Percentiles rank a stretch among this genome's conserved stretches.
phyloP scores from a whole-genome alignment of 2,329 filamentous ascomycete genomes.

The Sarocladium oryzae region DNA sequence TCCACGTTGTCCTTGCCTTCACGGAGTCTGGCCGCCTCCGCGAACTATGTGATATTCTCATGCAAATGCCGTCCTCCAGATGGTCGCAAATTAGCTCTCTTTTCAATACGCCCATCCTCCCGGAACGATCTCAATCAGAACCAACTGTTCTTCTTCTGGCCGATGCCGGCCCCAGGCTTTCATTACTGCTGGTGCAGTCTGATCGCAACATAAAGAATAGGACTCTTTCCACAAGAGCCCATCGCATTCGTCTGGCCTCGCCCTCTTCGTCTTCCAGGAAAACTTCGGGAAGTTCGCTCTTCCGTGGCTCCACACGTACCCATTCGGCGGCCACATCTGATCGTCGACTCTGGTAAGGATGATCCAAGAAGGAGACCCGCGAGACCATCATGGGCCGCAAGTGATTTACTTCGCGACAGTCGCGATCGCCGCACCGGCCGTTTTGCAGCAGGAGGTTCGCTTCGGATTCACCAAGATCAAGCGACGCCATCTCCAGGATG shows the following conservation, averaged over 20 bases:
- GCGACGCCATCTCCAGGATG: conserved; percentile 29
- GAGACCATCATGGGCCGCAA: conserved; percentile 31
- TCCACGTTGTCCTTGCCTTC: too few relatives aligned
- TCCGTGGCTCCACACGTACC: conserved; percentile 23
- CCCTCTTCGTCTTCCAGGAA: conserved; percentile 8
- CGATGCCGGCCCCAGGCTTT: neutral
- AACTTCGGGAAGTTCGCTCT: neutral
- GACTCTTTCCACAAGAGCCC: conserved; percentile 31
- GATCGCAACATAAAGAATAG: conserved; percentile 30
- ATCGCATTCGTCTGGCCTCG: conserved; percentile 27
- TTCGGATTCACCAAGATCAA: conserved; percentile 28
- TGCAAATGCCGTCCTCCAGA: too few relatives aligned
- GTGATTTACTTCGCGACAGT: conserved; percentile 29
- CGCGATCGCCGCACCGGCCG: conserved; percentile 27
- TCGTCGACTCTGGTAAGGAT: conserved; percentile 21
- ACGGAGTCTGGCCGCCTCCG: too few relatives aligned
- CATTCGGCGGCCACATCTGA: conserved; percentile 19
- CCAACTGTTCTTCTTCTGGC: neutral
- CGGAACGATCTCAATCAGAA: neutral
- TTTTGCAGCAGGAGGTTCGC: conserved; percentile 26
- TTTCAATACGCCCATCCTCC: neutral
- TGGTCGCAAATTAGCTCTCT: too few relatives aligned
- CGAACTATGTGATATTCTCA: too few relatives aligned
- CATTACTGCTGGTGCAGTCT: conserved; percentile 23
- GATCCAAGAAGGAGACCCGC: conserved; percentile 30